Evolutionary conservation across 805 yeast genomes (phyloP), one percentile per base, ranked within the genome.

Genomic region (Sugiyamaella marilandica): DNA sequence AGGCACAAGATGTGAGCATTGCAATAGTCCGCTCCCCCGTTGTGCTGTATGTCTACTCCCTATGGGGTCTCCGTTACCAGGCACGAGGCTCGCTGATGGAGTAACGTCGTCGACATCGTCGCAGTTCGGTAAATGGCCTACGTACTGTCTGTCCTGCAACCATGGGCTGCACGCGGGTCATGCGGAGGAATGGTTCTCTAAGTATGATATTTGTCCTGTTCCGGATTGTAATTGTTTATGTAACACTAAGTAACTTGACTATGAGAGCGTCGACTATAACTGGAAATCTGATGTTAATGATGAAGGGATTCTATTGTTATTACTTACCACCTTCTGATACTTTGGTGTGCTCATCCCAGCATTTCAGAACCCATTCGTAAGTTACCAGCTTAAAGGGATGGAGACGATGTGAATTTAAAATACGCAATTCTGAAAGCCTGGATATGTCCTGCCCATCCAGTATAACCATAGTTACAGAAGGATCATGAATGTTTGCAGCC

Each of bases 91-190:
- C 13, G 41, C 44, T 33, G 54, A 19, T 46, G 29, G 29, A 7
- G 7, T 24, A 24, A 37, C 11, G 34, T 16, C 48, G 2, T 19
- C 41, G 24, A 68, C 73, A 21, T 78, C 73, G 53, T 69, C 72
- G 16, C 70, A 71, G 54, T 80, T 86, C 65, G 78, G 82, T 54
- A 85, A 85, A 57, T 89, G 96, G 96, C 90, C 92, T 59, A 87
- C 94, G 59, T 89, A 89, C 69, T 92, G 99, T 63, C 70, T 92
- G 58, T 80, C 84, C 33, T 92, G 99, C 65, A 88, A 86, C 64
- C 99, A 92, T 62, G 96, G 97, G 0, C 84, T 84, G 80, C 99
- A 92, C 70, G 90, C 96, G 0, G 90, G 86, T 2, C 99, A 92
- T 66, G 97, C 97, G 0, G 90, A 87, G 57, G 95, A 91, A 62